Base-by-base conservation (phyloP, 208 protist species). In the Acanthamoeba rhysodes region DNA sequence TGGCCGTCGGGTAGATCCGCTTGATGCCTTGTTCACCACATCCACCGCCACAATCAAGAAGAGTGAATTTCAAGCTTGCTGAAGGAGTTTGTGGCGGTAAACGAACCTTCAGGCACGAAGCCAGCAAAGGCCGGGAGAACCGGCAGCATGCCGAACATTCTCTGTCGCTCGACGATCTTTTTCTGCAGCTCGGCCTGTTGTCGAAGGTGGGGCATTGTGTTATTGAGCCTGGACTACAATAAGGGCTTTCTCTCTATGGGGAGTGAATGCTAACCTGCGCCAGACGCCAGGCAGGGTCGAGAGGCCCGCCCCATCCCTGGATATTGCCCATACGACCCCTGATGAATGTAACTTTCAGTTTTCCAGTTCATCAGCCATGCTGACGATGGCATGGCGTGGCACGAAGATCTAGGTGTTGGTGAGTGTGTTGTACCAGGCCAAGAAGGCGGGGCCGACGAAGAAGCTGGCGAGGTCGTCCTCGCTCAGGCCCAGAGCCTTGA, bases 41-140 rank as follows among this genome's bases (percentile, higher is more conserved):
- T 1, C 37, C 37, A 41, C 37, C 37, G 4, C 37, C 37, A 41
- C 37, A 3, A 41, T 4, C 37, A n/a, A n/a, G n/a, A 41, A 41
- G 37, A 41, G 37, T 41, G 37, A 41, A 41, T 4, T 41, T 41
- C 2, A 41, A 1, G 37, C 37, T 41, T 4, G 37, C 37, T 41
- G 37, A 3, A 41, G 37, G 37, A 4, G 37, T 41, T 41, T 41
- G 37, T 41, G 37, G 4, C 37, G 37, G 37, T 41, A 41, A 41
- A 41, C 37, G 4, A 41, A 41, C 37, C 37, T 14, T 59, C 27
- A 16, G 37, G 32, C 22, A 93, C 70, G 12, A 78, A 78, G 53
- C 88, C 88, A 24, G 88, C 88, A 41, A 93, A 93, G n/a, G 62
- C 88, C 9, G 88, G 88, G 3, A 93, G 66, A 24, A 93, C 32